phyloP scores from a whole-genome alignment of 768 basidiomycete genomes.

The Lactarius deliciosus region DNA sequence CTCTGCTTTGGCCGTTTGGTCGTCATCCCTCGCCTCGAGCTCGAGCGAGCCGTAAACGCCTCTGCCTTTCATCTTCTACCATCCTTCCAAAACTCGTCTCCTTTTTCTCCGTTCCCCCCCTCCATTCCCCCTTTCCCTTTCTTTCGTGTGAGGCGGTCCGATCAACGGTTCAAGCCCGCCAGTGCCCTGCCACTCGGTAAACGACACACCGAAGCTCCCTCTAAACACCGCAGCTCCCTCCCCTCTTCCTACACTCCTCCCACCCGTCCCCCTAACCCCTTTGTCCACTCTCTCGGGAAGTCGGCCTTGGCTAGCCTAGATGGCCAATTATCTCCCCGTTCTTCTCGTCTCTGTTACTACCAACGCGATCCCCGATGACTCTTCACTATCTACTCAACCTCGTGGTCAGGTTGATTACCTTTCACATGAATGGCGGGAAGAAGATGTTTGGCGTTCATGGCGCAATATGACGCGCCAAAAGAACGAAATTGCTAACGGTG shows the following conservation, averaged over 20 bases:
- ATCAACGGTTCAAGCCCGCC: constrained; percentile 11
- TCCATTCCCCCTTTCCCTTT: neutral
- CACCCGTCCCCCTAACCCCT: neutral
- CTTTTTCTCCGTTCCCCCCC: neutral
- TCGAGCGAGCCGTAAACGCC: constrained; percentile 3
- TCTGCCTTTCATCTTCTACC: constrained; percentile 18
- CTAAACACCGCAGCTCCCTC: neutral
- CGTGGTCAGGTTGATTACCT: constrained; percentile 98
- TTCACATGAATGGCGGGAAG: constrained; percentile 95
- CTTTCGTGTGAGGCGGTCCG: neutral
- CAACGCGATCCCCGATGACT: constrained; percentile 63
- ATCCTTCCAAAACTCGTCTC: neutral
- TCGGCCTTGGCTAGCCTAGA: constrained; percentile 32
- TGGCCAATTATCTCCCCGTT: constrained; percentile 71
- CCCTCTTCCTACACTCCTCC: neutral
- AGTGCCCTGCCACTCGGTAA: constrained; percentile 3
- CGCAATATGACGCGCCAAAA: constrained; percentile 97
- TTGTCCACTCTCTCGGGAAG: neutral
- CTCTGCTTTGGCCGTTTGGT: constrained; percentile 9
- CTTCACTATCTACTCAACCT: constrained; percentile 77
- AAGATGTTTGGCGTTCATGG: constrained; percentile 99
- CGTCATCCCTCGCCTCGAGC: constrained; percentile 17
- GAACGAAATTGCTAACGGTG: constrained; percentile 95
- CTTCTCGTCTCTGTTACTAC: constrained; percentile 62
- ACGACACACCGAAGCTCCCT: constrained; percentile 1